Percentiles rank a stretch among this genome's conserved stretches.
Evolutionary conservation across 176 grass and related monocot species (phyloP).

Genomic region (Alloteropsis semialata): DNA sequence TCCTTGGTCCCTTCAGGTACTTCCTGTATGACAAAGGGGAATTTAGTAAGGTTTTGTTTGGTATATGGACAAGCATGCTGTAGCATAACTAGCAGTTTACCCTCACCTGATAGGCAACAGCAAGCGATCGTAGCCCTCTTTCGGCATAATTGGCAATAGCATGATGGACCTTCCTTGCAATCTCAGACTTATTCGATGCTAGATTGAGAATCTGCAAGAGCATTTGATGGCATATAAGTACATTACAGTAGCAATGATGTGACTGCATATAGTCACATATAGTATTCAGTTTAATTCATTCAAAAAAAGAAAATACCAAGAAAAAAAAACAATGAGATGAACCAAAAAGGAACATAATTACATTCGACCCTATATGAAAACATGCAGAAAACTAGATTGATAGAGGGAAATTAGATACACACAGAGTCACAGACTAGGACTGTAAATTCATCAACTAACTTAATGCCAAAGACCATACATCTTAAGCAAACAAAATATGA

Average conservation of each 20-base stretch:
- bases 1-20: slow-evolving; percentile 63
- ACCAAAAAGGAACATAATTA: background rate
- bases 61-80: background rate
- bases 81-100: slow-evolving; percentile 15
- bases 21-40: slow-evolving; percentile 41
- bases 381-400: background rate
- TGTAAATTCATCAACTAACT: background rate
- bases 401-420: background rate
- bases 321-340: background rate
- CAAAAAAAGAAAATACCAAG: slow-evolving; percentile 8
- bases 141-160: slow-evolving; percentile 49
- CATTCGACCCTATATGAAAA: background rate
- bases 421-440: background rate
- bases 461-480: background rate
- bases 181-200: slow-evolving; percentile 53
- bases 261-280: slow-evolving; percentile 12
- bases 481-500: background rate
- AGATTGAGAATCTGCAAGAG: slow-evolving; percentile 56
- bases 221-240: slow-evolving; percentile 23
- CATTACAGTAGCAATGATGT: background rate
- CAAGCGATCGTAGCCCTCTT: slow-evolving; percentile 59
- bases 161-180: slow-evolving; percentile 54
- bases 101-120: slow-evolving; percentile 61
- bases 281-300: background rate
- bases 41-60: slow-evolving; percentile 21